A percentile compares a stretch with the other conserved stretches of the same genome.
Evolutionary conservation across 1,284 basidiomycete genomes (phyloP).

Genomic region (Pulveroboletus sp.): DNA sequence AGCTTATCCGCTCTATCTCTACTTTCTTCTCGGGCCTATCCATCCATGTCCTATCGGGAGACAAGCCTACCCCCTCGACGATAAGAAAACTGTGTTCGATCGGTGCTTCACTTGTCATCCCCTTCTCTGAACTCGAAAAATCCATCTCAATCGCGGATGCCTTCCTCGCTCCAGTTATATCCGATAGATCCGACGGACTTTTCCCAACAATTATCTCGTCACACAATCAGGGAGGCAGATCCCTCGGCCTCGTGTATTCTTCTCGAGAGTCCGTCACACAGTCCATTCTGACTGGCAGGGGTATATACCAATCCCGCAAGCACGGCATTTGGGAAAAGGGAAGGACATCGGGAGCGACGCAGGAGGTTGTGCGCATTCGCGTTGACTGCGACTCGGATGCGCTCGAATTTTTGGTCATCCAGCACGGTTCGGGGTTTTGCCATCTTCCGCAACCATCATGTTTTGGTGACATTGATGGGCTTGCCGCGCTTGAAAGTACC

Average conservation of each 20-base stretch:
- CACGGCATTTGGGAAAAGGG: constrained; percentile 98
- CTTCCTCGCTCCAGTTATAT: constrained; percentile 78
- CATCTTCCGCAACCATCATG: constrained; percentile 86
- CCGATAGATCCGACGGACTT: constrained; percentile 90
- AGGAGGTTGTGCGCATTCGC: constrained; percentile 81
- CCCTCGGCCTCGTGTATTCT: constrained; percentile 97
- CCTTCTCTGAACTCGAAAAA: constrained; percentile 60
- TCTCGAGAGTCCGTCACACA: constrained; percentile 85
- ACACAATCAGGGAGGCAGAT: constrained; percentile 65
- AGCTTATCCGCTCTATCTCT: constrained; percentile 70
- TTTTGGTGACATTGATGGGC: constrained; percentile 76
- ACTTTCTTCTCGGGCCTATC: constrained; percentile 65
- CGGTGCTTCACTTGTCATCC: constrained; percentile 69
- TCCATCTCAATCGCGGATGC: constrained; percentile 80
- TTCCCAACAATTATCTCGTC: constrained; percentile 91
- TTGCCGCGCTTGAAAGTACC: constrained; percentile 82
- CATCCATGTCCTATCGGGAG: constrained; percentile 59
- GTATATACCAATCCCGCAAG: constrained; percentile 95
- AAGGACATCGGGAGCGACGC: constrained; percentile 92
- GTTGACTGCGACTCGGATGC: constrained; percentile 94
- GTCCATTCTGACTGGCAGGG: constrained; percentile 85
- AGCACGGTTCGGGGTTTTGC: constrained; percentile 92
- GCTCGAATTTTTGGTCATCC: constrained; percentile 88
- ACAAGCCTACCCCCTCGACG: constrained; percentile 49
- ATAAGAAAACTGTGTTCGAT: constrained; percentile 56